These are phyloP conservation scores for Saturnispora gosingensis DNA, from an alignment of 805 yeast genomes.

Conservation along the genomic window DNA sequence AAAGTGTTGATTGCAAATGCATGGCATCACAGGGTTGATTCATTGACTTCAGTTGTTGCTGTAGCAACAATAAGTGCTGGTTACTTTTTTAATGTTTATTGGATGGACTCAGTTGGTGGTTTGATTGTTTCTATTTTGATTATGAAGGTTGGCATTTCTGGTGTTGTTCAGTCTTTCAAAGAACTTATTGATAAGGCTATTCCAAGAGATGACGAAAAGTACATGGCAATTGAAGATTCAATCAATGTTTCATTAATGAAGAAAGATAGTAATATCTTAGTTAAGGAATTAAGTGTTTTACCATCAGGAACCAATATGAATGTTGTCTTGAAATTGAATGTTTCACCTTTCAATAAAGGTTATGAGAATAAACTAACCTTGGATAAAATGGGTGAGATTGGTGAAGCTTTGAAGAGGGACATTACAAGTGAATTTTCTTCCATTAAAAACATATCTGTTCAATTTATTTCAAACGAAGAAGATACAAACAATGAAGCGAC, in stretches of 20 bases:
- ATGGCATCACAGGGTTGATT: conserved; percentile 97
- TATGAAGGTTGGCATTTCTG: conserved; percentile 74
- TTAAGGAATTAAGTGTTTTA: conserved; percentile 37
- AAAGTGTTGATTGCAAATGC: conserved; percentile 93
- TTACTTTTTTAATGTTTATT: conserved; percentile 61
- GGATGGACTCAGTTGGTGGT: conserved; percentile 93
- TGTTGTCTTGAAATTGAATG: conserved; percentile 26
- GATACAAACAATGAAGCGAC: not conserved
- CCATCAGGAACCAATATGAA: conserved; percentile 49
- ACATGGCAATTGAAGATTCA: conserved; percentile 30
- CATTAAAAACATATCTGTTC: conserved; percentile 28
- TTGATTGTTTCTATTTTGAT: conserved; percentile 73
- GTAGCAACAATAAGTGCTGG: conserved; percentile 82
- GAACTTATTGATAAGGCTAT: conserved; percentile 75
- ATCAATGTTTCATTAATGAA: conserved; percentile 28
- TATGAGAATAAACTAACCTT: conserved; percentile 26
- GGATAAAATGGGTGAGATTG: conserved; percentile 26
- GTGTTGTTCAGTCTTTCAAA: conserved; percentile 56
- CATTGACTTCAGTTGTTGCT: conserved; percentile 86
- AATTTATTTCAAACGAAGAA: conserved; percentile 20
- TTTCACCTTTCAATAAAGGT: conserved; percentile 22
- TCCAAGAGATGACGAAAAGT: conserved; percentile 41
- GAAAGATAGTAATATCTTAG: conserved; percentile 22
- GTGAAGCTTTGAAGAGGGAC: conserved; percentile 20
- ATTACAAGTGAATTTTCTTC: conserved; percentile 28